Conservation (phyloP, 1,139 yeast species). For the Eremothecium coryli region DNA sequence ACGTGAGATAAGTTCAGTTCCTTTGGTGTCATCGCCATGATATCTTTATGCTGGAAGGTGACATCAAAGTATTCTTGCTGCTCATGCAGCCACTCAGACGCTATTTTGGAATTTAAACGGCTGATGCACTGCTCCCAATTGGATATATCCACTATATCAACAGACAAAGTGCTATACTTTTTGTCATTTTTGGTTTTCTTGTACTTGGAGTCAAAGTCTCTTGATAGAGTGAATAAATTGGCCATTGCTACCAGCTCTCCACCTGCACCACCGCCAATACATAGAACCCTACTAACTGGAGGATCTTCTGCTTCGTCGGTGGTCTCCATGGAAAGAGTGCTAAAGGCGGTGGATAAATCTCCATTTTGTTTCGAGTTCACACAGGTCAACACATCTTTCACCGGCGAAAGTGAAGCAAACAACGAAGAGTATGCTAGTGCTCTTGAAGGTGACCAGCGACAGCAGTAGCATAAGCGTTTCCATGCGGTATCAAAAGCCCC, state of each 20-base stretch:
- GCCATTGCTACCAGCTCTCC: slow-evolving; percentile 69
- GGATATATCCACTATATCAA: slow-evolving; percentile 65
- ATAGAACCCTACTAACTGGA: slow-evolving; percentile 36
- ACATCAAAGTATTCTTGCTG: slow-evolving; percentile 33
- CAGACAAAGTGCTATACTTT: slow-evolving; percentile 33
- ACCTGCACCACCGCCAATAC: slow-evolving; percentile 87
- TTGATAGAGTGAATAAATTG: slow-evolving; percentile 45
- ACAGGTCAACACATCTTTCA: slow-evolving; percentile 33
- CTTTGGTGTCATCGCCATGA: slow-evolving; percentile 31
- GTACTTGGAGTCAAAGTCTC: slow-evolving; percentile 31
- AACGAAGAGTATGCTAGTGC: slow-evolving; percentile 65
- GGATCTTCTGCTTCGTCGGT: slow-evolving; percentile 12
- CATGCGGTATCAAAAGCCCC: slow-evolving; percentile 57
- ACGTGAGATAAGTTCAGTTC: slow-evolving; percentile 23
- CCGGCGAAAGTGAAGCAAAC: slow-evolving; percentile 42
- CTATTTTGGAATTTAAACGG: slow-evolving; percentile 37
- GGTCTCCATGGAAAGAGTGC: neutral
- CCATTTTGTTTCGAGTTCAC: slow-evolving; percentile 5
- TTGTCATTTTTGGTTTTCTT: slow-evolving; percentile 7
- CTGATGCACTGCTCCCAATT: slow-evolving; percentile 56
- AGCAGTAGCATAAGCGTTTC: slow-evolving; percentile 67
- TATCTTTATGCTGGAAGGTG: slow-evolving; percentile 44
- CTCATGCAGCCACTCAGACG: slow-evolving; percentile 43
- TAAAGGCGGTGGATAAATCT: neutral
- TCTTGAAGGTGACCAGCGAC: slow-evolving; percentile 81